These are phyloP conservation scores for Xylariomycetidae sp. DNA, from an alignment of 2,329 filamentous ascomycete genomes.

Conservation along the genomic window DNA sequence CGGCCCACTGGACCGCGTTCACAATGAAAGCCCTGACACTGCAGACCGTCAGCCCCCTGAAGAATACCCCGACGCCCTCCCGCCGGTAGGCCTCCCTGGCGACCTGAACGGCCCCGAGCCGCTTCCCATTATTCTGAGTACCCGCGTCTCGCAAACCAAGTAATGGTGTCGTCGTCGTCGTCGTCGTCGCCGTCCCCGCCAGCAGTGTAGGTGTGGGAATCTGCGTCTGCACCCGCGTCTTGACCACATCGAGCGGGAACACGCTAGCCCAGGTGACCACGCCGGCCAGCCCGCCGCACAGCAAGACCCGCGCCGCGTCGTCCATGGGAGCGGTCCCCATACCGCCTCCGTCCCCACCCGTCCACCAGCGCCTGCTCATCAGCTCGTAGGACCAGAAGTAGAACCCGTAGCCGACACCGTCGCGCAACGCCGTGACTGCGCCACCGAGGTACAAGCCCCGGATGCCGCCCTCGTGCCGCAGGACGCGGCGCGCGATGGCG, in stretches of 20 bases:
- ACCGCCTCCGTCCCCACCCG: constrained; percentile 14
- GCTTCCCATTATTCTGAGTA: constrained; percentile 18
- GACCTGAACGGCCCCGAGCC: constrained; percentile 56
- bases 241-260: constrained; percentile 88
- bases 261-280: constrained; percentile 85
- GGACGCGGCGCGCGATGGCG: constrained; percentile 58
- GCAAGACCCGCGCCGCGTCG: constrained; percentile 59
- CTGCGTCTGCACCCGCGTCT: constrained; percentile 86
- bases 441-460: constrained; percentile 79
- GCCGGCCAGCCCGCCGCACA: constrained; percentile 85
- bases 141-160: too few relatives aligned
- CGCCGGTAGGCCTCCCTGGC: constrained; percentile 61
- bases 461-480: constrained; percentile 54
- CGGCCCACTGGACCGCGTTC: constrained; percentile 88
- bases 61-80: constrained; percentile 61
- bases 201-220: constrained; percentile 15
- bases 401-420: constrained; percentile 92
- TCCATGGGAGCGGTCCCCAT: constrained; percentile 13
- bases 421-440: constrained; percentile 72
- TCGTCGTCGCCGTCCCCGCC: constrained; percentile 1
- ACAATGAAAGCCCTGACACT: constrained; percentile 85
- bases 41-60: constrained; percentile 72
- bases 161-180: constrained; percentile 25
- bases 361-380: constrained; percentile 57
- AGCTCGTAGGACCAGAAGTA: constrained; percentile 95